A percentile compares a stretch with the other conserved stretches of the same genome.
These are phyloP conservation scores for Amphirosellinia nigrospora DNA, from an alignment of 495 filamentous ascomycete species.

Conservation along the genomic window DNA sequence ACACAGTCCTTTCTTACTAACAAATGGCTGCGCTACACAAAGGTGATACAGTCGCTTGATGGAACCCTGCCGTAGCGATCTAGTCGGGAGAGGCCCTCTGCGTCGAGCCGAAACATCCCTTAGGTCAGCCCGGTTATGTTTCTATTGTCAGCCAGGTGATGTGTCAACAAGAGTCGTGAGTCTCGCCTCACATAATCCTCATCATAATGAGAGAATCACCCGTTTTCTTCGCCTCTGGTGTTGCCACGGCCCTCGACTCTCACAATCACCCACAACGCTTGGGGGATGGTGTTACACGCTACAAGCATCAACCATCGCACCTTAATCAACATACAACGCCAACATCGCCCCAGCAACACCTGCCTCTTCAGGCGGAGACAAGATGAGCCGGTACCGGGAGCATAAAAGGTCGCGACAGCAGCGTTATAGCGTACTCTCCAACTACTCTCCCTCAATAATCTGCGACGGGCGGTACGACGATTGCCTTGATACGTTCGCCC, in stretches of 20 bases:
- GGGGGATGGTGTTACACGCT: conserved; percentile 1
- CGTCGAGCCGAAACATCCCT: conserved; percentile 12
- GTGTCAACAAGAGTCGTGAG: background rate
- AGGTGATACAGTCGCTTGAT: conserved; percentile 3
- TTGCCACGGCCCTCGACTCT: background rate
- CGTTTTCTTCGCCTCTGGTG: background rate
- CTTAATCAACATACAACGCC: conserved; percentile 2
- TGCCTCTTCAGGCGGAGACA: background rate
- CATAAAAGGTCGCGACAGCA: background rate
- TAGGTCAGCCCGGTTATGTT: background rate
- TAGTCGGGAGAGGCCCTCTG: background rate
- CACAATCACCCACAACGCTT: background rate
- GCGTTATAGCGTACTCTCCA: background rate
- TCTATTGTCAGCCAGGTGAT: background rate
- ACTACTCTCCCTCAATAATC: background rate
- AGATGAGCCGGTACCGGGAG: background rate
- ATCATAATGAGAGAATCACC: background rate
- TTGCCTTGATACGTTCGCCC: background rate
- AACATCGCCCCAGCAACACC: background rate
- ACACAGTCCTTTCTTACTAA: background rate
- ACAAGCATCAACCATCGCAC: background rate
- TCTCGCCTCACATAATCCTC: background rate
- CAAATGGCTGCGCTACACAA: conserved; percentile 11
- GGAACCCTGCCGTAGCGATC: background rate
- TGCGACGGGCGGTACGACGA: background rate